Percentiles rank a stretch among this genome's conserved stretches.
These are phyloP conservation scores for Solanum tarapatanum DNA, from an alignment of 257 asterid genomes.

Conservation along the genomic window DNA sequence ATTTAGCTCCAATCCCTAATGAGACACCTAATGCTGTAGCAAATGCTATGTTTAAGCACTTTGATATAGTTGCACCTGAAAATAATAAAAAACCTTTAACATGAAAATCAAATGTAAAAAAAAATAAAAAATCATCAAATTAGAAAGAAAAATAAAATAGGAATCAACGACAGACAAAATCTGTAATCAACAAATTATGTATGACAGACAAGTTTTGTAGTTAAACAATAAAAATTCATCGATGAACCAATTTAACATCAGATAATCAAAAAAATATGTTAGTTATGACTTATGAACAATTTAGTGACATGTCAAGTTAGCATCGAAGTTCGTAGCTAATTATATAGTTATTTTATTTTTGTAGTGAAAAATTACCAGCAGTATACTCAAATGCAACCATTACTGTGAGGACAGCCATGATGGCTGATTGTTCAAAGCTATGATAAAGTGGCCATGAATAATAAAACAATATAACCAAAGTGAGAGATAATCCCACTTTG, in stretches of 20 bases:
- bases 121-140: neutral
- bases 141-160: neutral
- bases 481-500: slow-evolving; percentile 31
- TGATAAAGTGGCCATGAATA: slow-evolving; percentile 17
- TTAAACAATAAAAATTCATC: neutral
- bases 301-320: neutral
- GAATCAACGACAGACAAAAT: neutral
- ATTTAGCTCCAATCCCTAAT: slow-evolving; percentile 47
- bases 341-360: neutral
- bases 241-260: neutral
- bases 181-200: neutral
- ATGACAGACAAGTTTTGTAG: neutral
- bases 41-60: slow-evolving; percentile 41
- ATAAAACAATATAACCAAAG: slow-evolving; percentile 16
- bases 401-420: slow-evolving; percentile 33
- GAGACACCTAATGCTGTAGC: slow-evolving; percentile 47
- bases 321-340: neutral
- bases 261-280: neutral
- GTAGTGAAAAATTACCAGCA: slow-evolving; percentile 10
- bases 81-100: neutral
- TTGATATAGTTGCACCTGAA: slow-evolving; percentile 48
- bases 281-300: neutral
- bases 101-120: neutral
- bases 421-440: slow-evolving; percentile 26
- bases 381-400: slow-evolving; percentile 28